Evolutionary conservation across 495 filamentous ascomycete genomes (phyloP).

Genomic region (Xylaria castorea): DNA sequence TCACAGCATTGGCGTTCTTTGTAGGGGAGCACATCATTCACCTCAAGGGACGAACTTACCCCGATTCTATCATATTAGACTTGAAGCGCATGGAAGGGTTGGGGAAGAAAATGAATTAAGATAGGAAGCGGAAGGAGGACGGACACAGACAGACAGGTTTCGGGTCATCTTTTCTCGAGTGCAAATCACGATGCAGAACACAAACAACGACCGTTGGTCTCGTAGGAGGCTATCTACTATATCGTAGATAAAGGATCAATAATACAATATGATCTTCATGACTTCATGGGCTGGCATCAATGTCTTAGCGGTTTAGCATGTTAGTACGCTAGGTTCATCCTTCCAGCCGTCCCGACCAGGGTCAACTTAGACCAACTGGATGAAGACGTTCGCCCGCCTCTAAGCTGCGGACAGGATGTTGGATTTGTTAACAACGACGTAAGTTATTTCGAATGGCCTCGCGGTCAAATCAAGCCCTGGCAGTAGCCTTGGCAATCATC

Average conservation of each 20-base stretch:
- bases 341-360: neutral
- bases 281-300: neutral
- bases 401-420: neutral
- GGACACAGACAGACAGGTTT: neutral
- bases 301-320: neutral
- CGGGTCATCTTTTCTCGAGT: neutral
- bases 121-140: neutral
- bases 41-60: neutral
- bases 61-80: constrained; percentile 24
- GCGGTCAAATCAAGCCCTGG: neutral
- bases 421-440: neutral
- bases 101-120: neutral
- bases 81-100: neutral
- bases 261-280: constrained; percentile 1
- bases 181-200: constrained; percentile 1
- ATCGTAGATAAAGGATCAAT: constrained; percentile 10
- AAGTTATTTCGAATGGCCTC: neutral
- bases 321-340: neutral
- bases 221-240: neutral
- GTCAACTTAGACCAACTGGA: neutral
- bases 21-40: constrained; percentile 9
- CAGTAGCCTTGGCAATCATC: neutral
- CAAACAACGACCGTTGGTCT: neutral
- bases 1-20: constrained; percentile 30
- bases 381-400: neutral